Conservation (phyloP, 495 filamentous ascomycete species). For the Penicillium odoratum region DNA sequence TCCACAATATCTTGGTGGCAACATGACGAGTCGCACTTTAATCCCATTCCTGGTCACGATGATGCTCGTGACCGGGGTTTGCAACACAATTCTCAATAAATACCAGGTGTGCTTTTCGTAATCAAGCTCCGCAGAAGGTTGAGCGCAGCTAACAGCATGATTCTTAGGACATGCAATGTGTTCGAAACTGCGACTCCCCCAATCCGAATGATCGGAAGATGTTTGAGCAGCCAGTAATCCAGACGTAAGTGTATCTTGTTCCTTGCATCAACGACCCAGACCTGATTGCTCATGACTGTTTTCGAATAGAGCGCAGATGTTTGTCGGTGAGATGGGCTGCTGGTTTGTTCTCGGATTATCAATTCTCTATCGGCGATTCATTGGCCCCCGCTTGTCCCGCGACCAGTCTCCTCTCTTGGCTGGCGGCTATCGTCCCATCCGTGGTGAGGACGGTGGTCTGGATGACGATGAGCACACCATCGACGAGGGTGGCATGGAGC, state of each 20-base stretch:
- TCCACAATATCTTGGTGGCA: conserved; percentile 10
- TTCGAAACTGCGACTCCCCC: conserved; percentile 78
- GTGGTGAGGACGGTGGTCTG: conserved; percentile 40
- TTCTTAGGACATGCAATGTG: conserved; percentile 88
- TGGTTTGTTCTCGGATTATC: conserved; percentile 79
- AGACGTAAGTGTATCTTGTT: conserved; percentile 59
- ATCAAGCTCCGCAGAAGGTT: conserved; percentile 6
- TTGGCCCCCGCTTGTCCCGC: conserved; percentile 34
- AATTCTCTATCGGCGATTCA: conserved; percentile 60
- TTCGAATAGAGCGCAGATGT: conserved; percentile 71
- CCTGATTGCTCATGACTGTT: conserved; percentile 13
- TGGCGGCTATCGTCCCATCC: conserved; percentile 66
- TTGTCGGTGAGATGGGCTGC: conserved; percentile 87
- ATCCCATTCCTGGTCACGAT: conserved; percentile 85
- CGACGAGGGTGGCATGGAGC: conserved; percentile 5
- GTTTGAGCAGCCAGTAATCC: conserved; percentile 95
- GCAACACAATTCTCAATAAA: conserved; percentile 96
- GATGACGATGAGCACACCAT: conserved; percentile 48
- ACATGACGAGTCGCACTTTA: conserved; percentile 58
- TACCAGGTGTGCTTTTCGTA: conserved; percentile 66
- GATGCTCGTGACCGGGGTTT: conserved; percentile 91
- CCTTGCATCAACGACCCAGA: not conserved
- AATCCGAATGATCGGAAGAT: conserved; percentile 61
- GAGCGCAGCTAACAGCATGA: not conserved
- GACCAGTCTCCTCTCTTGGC: conserved; percentile 45